Base-by-base conservation (phyloP, 108 stramenopile genomes). In the Ochromonas danica region DNA sequence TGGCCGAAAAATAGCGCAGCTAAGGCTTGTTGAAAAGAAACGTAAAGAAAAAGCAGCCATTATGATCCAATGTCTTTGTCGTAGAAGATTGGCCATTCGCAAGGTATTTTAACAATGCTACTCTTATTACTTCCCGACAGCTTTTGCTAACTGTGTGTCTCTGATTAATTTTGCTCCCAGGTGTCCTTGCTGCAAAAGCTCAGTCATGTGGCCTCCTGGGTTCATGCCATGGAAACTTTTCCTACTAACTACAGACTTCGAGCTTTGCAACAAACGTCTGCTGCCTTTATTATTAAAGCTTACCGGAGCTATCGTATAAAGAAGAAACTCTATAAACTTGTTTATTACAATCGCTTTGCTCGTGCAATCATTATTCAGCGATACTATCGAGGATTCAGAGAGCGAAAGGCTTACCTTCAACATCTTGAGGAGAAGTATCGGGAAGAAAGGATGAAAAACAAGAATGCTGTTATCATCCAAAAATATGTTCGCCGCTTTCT, bases 51-150 rank as follows among this genome's bases (percentile, higher is more conserved):
- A 14, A 33, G 14, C 72, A 36, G 72, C 27, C 28, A 75, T 60
- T 60, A 27, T 28, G 6, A 75, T 75, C 35, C 72, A 75, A 75
- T 57, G 72, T 75, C n/a, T 42, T 10, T 27, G 6, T 28, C 51
- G 72, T 3, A 75, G 6, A 41, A 3, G 51, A 38, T 57, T 57
- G 51, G 72, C 72, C 30, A 3, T 35, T 45, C 43, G 72, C 10
- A 70, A 42, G 67, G 67, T 70, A 14, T 38, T 70, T 70, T 70
- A 14, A 42, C 41, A 14, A 22, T 70, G 6, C 6, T 70, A 70
- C 41, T 40, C 67, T 14, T 22, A 42, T 14, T 14, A 70, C 22
- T 51, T 51, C 6, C 45, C 45, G 22, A 51, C 45, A 51, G 45
- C 6, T 14, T n/a, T n/a, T n/a, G n/a, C n/a, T n/a, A n/a, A n/a